Conservation (phyloP, 768 basidiomycete species). For the Hygrocybe coccinea region DNA sequence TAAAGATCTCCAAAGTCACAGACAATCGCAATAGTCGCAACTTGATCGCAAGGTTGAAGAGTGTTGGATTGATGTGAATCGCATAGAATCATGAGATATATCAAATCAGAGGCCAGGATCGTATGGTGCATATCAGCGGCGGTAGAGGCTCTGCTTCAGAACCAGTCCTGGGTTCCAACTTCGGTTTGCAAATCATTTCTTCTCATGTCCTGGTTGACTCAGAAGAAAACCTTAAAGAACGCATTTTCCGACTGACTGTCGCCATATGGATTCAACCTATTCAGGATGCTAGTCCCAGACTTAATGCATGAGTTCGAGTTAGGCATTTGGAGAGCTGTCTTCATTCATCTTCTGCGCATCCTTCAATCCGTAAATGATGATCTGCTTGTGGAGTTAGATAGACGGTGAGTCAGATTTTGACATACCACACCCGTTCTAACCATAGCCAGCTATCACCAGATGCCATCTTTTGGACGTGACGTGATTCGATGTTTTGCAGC, state of each 20-base stretch:
- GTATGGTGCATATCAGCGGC: no score
- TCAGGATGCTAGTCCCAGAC: constrained; percentile 2
- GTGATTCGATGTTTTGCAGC: constrained; percentile 20
- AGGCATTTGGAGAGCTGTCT: not conserved
- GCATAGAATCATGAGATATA: not conserved
- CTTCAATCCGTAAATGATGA: not conserved
- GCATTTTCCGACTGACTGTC: constrained; percentile 7
- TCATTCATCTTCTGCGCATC: constrained; percentile 8
- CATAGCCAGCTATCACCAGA: not conserved
- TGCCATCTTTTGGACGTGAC: constrained; percentile 11
- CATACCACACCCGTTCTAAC: not conserved
- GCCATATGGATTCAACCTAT: constrained; percentile 5
- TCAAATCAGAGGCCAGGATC: no score
- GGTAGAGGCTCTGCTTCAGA: not conserved
- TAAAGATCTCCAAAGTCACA: no score
- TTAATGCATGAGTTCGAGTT: constrained; percentile 10
- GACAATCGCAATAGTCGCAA: no score
- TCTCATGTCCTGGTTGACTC: not conserved
- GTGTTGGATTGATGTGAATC: no score
- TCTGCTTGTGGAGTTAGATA: not conserved
- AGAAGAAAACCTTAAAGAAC: not conserved
- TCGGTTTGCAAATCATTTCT: not conserved
- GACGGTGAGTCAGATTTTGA: not conserved
- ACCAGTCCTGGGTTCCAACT: not conserved
- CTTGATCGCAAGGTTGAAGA: no score